Percentiles rank a stretch among this genome's conserved stretches.
These are phyloP conservation scores for Coprinopsis strossmayeri DNA, from an alignment of 768 basidiomycete species.

Conservation along the genomic window DNA sequence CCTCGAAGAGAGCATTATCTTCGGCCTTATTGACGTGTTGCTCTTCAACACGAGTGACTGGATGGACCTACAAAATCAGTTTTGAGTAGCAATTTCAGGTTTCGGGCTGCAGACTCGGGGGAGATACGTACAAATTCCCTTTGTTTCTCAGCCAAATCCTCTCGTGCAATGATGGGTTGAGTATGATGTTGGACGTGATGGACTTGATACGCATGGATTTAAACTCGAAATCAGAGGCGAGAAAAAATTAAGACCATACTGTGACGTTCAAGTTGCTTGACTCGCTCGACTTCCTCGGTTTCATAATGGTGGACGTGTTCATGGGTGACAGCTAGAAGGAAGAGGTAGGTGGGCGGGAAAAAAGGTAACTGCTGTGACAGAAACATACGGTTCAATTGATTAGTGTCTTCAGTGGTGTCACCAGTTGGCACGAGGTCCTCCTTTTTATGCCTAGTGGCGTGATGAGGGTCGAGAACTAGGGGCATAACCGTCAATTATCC, in stretches of 20 bases:
- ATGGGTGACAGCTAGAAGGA: slow-evolving; percentile 20
- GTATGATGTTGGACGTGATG: slow-evolving; percentile 34
- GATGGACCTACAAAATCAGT: slow-evolving; percentile 17
- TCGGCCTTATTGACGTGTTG: slow-evolving; percentile 22
- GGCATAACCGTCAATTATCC: neutral
- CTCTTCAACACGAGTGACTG: slow-evolving; percentile 21
- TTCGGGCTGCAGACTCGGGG: too few species aligned
- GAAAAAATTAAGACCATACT: slow-evolving; percentile 15
- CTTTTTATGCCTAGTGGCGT: slow-evolving; percentile 12
- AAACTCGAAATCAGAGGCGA: neutral
- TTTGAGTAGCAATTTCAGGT: too few species aligned
- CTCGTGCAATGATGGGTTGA: slow-evolving; percentile 24
- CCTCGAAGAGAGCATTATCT: slow-evolving; percentile 22
- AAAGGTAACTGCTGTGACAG: neutral
- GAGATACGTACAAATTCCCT: slow-evolving; percentile 18
- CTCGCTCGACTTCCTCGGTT: slow-evolving; percentile 23
- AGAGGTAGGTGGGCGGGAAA: neutral
- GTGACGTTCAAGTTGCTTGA: slow-evolving; percentile 28
- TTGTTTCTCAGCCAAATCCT: slow-evolving; percentile 20
- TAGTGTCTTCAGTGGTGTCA: slow-evolving; percentile 15
- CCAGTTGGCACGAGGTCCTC: slow-evolving; percentile 16
- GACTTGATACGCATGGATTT: slow-evolving; percentile 17
- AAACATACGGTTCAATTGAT: slow-evolving; percentile 18
- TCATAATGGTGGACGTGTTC: slow-evolving; percentile 23
- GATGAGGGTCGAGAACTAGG: slow-evolving; percentile 9